phyloP scores from a whole-genome alignment of 148 eudicot species.

The Diospyros kaki region DNA sequence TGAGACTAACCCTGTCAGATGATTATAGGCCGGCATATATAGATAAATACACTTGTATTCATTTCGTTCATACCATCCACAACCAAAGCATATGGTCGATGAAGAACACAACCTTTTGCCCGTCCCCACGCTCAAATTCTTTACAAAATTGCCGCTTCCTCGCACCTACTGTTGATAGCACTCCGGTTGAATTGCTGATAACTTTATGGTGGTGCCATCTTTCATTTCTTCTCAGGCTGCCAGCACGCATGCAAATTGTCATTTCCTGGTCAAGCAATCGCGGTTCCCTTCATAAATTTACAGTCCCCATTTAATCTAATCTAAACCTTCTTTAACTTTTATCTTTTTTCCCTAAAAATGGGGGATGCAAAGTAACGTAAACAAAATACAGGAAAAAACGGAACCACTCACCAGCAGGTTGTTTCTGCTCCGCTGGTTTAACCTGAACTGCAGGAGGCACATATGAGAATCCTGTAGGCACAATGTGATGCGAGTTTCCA shows the following conservation, averaged over 20 bases:
- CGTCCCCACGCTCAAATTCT: slow-evolving; percentile 7
- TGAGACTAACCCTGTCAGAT: slow-evolving; percentile 19
- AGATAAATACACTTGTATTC: slow-evolving; percentile 1
- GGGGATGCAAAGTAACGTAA: not conserved
- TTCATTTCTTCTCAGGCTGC: slow-evolving; percentile 68
- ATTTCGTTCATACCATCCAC: slow-evolving; percentile 1
- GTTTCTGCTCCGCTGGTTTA: slow-evolving; percentile 86
- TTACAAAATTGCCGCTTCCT: slow-evolving; percentile 8
- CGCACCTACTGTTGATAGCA: not conserved
- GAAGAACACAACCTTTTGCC: not conserved
- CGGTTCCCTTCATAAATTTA: slow-evolving; percentile 28
- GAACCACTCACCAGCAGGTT: slow-evolving; percentile 78
- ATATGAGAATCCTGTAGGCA: slow-evolving; percentile 57
- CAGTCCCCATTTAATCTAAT: slow-evolving; percentile 19
- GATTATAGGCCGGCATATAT: slow-evolving; percentile 13
- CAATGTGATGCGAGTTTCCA: slow-evolving; percentile 38
- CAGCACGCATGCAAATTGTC: slow-evolving; percentile 46
- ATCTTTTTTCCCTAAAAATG: not conserved
- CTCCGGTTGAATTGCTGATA: not conserved
- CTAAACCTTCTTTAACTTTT: slow-evolving; percentile 2
- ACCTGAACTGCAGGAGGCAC: slow-evolving; percentile 52
- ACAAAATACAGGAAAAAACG: not conserved
- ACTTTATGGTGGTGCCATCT: not conserved
- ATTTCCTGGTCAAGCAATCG: slow-evolving; percentile 53
- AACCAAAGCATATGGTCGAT: not conserved